Evolutionary conservation across 1,284 basidiomycete species (phyloP).

Genomic region (Taiwanofungus camphoratus): DNA sequence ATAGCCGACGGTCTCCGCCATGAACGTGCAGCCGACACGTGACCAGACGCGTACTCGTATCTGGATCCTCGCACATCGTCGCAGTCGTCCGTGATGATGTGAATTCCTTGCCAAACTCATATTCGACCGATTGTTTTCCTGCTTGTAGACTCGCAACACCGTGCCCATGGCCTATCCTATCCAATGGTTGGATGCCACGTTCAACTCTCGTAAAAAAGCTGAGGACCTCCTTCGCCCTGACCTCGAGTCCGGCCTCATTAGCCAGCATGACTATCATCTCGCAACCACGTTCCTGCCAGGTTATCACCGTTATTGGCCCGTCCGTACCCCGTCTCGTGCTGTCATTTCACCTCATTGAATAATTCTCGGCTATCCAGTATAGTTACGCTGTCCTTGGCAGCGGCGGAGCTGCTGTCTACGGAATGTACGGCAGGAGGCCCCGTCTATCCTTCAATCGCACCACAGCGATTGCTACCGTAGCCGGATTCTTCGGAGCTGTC

Average conservation of each 20-base stretch:
- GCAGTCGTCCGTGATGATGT: conserved; percentile 1
- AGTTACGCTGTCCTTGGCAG: conserved; percentile 18
- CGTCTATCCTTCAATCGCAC: conserved; percentile 15
- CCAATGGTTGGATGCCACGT: conserved; percentile 37
- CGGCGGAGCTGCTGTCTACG: conserved; percentile 12
- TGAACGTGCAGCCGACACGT: conserved; percentile 1
- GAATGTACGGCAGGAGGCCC: conserved; percentile 9
- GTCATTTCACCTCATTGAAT: conserved; percentile 1
- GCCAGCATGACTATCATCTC: conserved; percentile 48
- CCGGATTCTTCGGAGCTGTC: conserved; percentile 14
- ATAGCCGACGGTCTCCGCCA: not conserved
- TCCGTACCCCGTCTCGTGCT: conserved; percentile 22
- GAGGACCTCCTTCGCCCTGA: conserved; percentile 51
- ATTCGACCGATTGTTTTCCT: no score
- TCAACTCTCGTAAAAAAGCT: conserved; percentile 29
- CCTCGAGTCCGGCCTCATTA: conserved; percentile 48
- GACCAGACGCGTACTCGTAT: conserved; percentile 5
- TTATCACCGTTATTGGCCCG: conserved; percentile 36
- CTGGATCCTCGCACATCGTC: not conserved
- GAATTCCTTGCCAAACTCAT: not conserved
- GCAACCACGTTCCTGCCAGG: conserved; percentile 47
- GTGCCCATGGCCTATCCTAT: conserved; percentile 17
- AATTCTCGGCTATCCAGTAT: conserved; percentile 15
- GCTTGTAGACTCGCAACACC: not conserved
- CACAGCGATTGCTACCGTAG: conserved; percentile 9